Evolutionary conservation across 2,329 filamentous ascomycete species (phyloP).

Genomic region (Aspergillus sergii): DNA sequence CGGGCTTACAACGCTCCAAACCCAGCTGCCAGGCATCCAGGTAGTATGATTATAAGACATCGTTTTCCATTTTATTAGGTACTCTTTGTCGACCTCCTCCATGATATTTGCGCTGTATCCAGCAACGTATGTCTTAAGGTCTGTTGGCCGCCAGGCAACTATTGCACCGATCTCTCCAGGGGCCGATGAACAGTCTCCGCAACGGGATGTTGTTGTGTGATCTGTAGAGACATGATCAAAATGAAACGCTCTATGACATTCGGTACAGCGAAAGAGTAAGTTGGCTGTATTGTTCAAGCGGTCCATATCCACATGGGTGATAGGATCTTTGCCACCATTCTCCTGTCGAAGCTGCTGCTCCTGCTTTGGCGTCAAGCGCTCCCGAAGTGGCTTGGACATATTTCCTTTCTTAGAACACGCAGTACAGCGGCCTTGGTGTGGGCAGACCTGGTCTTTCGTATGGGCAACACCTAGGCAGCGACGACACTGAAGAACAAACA

Average conservation of each 20-base stretch:
- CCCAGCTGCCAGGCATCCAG: conserved; percentile 91
- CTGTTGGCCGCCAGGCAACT: conserved; percentile 81
- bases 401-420: conserved; percentile 66
- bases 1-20: conserved; percentile 68
- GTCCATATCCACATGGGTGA: conserved; percentile 62
- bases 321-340: conserved; percentile 77
- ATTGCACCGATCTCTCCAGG: conserved; percentile 72
- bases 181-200: conserved; percentile 71
- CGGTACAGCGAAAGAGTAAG: conserved; percentile 79
- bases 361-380: conserved; percentile 71
- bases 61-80: conserved; percentile 84
- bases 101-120: conserved; percentile 59
- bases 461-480: conserved; percentile 72
- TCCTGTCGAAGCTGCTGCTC: conserved; percentile 82
- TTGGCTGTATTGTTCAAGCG: conserved; percentile 75
- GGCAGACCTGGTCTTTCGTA: conserved; percentile 70
- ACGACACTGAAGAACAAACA: conserved; percentile 88
- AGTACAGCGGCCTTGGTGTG: conserved; percentile 72
- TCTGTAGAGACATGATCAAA: conserved; percentile 73
- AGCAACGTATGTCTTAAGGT: conserved; percentile 58
- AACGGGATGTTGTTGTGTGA: conserved; percentile 62
- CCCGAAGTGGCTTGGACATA: conserved; percentile 75
- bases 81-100: conserved; percentile 82
- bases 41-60: conserved; percentile 78
- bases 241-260: conserved; percentile 80